Evolutionary conservation across 2,329 filamentous ascomycete species (phyloP), one percentile per base, ranked within the genome.

Genomic region (Claviceps sp.): DNA sequence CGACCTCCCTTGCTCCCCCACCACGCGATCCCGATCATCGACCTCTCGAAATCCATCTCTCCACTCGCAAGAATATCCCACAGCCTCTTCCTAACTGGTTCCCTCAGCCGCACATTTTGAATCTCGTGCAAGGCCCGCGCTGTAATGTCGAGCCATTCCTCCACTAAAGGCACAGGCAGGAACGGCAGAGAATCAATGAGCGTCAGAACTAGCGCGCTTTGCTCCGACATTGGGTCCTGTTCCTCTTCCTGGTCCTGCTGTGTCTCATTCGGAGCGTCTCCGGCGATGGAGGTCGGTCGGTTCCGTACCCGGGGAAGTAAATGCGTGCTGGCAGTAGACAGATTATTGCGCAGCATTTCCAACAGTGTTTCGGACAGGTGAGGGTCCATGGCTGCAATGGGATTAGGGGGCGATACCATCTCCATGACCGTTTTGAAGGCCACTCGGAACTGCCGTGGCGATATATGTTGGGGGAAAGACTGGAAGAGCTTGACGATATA

Each of bases 21-120:
- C 90, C 90, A 96, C 2, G 81, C 80, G 17, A 95, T 85, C 48
- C 85, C 89, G 37, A 86, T 76, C 42, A 84, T 80, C 6, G 87
- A 84, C 54, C 89, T 77, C 63, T 94, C 87, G 24, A 94, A 84
- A 66, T 95, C 89, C 81, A 95, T 85, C 69, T 95, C 89, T 3
- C 89, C 89, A 59, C 78, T 82, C 42, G 83, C 83, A 10, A 95
- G 68, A 2, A 89, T 77, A 53, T 93, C 83, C 82, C 87, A 89
- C 65, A 94, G 85, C 48, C 89, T 74, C 56, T 81, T 76, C 62
- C 82, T 81, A 40, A 83, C 87, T 2, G 73, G 70, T 47, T 82
- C 76, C 44, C 82, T 75, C 72, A 90, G 80, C 4, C 61, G 65
- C 0, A 73, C 67, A 56, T 89, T 82, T 2, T 72, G 65, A 30